Percentiles rank a stretch among this genome's conserved stretches.
Conservation (phyloP, 352 stramenopile genomes). For the Pythium monospermum region DNA sequence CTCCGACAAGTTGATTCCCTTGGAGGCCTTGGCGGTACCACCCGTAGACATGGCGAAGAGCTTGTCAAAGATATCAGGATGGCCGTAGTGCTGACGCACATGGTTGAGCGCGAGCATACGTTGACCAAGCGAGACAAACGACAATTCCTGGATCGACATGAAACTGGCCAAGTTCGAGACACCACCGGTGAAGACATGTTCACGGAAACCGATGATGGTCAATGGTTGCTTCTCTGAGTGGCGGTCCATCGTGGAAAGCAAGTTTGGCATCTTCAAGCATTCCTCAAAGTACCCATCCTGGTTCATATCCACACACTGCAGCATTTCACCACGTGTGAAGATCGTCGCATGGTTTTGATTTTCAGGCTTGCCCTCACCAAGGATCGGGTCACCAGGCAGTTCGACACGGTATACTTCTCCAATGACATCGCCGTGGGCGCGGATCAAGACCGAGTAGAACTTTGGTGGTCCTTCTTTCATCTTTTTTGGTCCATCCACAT, state of each 20-base stretch:
- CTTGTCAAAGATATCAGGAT: constrained; percentile 86
- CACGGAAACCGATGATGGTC: constrained; percentile 80
- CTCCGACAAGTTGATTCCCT: constrained; percentile 81
- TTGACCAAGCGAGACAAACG: constrained; percentile 75
- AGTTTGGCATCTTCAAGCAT: constrained; percentile 71
- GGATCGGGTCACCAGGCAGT: constrained; percentile 68
- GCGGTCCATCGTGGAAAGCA: constrained; percentile 70
- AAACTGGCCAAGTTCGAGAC: constrained; percentile 81
- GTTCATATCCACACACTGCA: constrained; percentile 89
- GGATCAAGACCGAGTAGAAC: constrained; percentile 75
- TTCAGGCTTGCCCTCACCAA: constrained; percentile 84
- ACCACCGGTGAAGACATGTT: constrained; percentile 79
- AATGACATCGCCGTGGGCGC: constrained; percentile 59
- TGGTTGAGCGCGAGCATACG: constrained; percentile 69
- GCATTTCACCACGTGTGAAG: constrained; percentile 75
- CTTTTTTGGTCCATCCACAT: constrained; percentile 83
- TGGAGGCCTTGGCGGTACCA: constrained; percentile 75
- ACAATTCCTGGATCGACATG: constrained; percentile 82
- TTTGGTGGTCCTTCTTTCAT: constrained; percentile 80
- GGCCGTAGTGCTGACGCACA: constrained; percentile 78
- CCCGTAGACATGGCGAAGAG: constrained; percentile 75
- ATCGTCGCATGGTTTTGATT: constrained; percentile 88
- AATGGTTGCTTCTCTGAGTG: constrained; percentile 57
- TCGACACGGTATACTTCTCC: constrained; percentile 77
- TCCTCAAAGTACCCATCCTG: constrained; percentile 83